phyloP scores from a whole-genome alignment of 1,284 basidiomycete genomes.

The Ganoderma leucocontextum region DNA sequence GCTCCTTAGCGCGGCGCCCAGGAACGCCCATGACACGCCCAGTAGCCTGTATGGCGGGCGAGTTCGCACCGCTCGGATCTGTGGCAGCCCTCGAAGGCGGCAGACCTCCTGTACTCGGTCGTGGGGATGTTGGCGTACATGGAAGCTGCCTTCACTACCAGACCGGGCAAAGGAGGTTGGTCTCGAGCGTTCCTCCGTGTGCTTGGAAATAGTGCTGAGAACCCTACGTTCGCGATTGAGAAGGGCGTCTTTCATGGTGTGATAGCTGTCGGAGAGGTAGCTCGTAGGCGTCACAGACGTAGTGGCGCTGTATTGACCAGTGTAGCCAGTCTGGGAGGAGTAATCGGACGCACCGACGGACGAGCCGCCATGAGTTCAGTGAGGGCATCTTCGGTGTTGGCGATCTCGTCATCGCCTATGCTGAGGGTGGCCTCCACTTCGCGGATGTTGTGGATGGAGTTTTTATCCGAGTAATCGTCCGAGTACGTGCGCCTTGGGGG shows the following conservation, averaged over 20 bases:
- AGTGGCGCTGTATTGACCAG: constrained; percentile 30
- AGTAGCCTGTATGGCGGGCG: constrained; percentile 20
- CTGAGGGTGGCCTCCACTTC: constrained; percentile 76
- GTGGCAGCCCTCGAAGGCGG: constrained; percentile 39
- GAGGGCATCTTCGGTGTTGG: constrained; percentile 65
- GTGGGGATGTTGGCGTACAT: constrained; percentile 31
- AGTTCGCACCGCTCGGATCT: constrained; percentile 36
- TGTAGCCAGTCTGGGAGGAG: constrained; percentile 30
- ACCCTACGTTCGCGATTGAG: constrained; percentile 37
- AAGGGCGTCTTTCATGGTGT: constrained; percentile 31
- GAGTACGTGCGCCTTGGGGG: constrained; percentile 40
- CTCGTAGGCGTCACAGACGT: constrained; percentile 30
- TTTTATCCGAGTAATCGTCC: constrained; percentile 52
- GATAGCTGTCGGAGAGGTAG: constrained; percentile 31
- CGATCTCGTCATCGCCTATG: constrained; percentile 69
- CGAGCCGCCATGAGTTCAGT: constrained; percentile 48
- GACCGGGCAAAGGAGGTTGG: constrained; percentile 42
- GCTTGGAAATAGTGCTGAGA: constrained; percentile 51
- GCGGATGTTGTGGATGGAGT: constrained; percentile 53
- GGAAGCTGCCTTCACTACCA: constrained; percentile 36
- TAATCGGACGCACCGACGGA: constrained; percentile 30
- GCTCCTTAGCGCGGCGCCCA: constrained; percentile 67
- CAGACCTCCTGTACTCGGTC: constrained; percentile 39
- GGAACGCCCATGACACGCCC: constrained; percentile 49
- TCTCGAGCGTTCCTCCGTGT: constrained; percentile 48